These are phyloP conservation scores for Adansonia gregorii DNA, from an alignment of 441 rosid genomes.

Conservation along the genomic window DNA sequence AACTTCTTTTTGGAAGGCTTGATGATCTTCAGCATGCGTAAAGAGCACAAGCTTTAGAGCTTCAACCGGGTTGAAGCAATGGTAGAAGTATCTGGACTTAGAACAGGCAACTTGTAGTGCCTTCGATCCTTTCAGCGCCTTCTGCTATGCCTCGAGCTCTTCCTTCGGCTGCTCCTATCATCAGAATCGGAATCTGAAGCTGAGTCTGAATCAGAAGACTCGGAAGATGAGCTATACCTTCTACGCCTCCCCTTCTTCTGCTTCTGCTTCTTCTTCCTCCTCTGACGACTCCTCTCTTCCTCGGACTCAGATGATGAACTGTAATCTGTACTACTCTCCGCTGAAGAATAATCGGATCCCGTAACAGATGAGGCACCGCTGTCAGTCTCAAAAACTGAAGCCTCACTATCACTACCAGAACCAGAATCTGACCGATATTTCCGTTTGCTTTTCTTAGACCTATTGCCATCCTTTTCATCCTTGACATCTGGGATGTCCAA, in stretches of 20 bases:
- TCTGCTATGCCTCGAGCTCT: constrained; percentile 65
- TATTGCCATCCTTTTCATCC: constrained; percentile 43
- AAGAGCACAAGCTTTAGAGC: too few relatives aligned
- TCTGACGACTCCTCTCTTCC: constrained; percentile 53
- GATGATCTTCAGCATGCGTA: not conserved
- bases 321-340: constrained; percentile 59
- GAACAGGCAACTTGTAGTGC: not conserved
- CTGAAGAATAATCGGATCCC: constrained; percentile 64
- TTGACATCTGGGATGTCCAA: constrained; percentile 53
- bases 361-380: constrained; percentile 66
- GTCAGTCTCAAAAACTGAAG: constrained; percentile 85
- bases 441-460: constrained; percentile 76
- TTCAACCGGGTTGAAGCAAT: too few relatives aligned
- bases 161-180: constrained; percentile 61
- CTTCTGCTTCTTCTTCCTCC: constrained; percentile 51
- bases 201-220: constrained; percentile 72
- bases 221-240: constrained; percentile 78
- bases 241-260: constrained; percentile 56
- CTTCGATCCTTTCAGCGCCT: constrained; percentile 41
- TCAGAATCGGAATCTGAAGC: constrained; percentile 81
- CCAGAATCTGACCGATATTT: constrained; percentile 68
- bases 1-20: constrained; percentile 18
- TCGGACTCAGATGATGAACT: constrained; percentile 83
- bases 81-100: not conserved
- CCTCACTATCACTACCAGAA: constrained; percentile 80